Conservation (phyloP, 371 early-diverging fungal species). For the Mortierella sp. region DNA sequence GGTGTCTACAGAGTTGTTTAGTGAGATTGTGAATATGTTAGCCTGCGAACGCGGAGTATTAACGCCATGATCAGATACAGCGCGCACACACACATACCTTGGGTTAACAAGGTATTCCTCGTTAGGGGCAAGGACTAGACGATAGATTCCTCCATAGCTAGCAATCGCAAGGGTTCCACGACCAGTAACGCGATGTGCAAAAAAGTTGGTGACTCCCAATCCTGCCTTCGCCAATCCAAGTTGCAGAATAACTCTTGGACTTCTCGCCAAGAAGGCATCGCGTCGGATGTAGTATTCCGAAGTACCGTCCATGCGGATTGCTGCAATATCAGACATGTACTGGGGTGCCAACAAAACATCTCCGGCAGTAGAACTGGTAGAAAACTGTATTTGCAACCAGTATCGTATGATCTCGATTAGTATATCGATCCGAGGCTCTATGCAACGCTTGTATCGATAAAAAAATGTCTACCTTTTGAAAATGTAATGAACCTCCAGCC, state of each 20-base stretch:
- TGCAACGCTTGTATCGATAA: background rate
- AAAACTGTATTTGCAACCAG: constrained; percentile 59
- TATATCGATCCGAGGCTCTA: background rate
- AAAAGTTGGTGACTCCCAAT: constrained; percentile 71
- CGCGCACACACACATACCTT: constrained; percentile 53
- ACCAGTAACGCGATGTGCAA: constrained; percentile 77
- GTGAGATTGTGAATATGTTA: background rate
- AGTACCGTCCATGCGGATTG: constrained; percentile 70
- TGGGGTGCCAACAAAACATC: constrained; percentile 80
- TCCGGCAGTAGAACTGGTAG: constrained; percentile 67
- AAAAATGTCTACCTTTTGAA: constrained; percentile 65
- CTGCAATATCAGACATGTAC: constrained; percentile 75
- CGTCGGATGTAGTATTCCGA: constrained; percentile 77
- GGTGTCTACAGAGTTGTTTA: constrained; percentile 28
- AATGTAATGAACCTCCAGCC: constrained; percentile 69
- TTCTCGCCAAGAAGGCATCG: constrained; percentile 77
- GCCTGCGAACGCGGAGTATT: background rate
- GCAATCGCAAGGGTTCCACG: constrained; percentile 80
- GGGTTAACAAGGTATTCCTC: constrained; percentile 84
- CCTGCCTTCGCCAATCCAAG: constrained; percentile 62
- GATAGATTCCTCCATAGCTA: constrained; percentile 79
- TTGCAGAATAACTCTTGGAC: constrained; percentile 71
- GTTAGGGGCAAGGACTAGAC: constrained; percentile 73
- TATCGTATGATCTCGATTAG: background rate
- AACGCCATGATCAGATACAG: background rate